Conservation (phyloP, 108 stramenopile species). For the Asterionellopsis glacialis region DNA sequence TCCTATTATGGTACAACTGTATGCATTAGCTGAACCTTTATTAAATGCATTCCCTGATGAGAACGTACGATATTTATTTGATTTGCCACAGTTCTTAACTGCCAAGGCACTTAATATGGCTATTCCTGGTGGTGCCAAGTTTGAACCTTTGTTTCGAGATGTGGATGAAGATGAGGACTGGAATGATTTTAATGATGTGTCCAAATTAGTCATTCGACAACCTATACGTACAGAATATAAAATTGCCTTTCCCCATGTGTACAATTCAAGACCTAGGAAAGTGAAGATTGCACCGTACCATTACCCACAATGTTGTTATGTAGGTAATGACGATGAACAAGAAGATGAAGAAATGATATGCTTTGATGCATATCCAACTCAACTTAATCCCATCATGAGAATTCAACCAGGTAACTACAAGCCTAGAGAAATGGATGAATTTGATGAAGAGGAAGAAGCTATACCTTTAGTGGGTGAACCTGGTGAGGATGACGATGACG, state of each 20-base stretch:
- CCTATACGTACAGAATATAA: constrained; percentile 98
- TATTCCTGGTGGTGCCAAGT: constrained; percentile 99
- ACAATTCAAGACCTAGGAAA: constrained; percentile 96
- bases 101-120: constrained; percentile 98
- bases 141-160: constrained; percentile 97
- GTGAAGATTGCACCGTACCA: constrained; percentile 88
- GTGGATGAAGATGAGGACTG: constrained; percentile 98
- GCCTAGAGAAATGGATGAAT: constrained; percentile 64
- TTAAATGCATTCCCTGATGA: constrained; percentile 85
- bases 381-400: constrained; percentile 91
- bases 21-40: constrained; percentile 91
- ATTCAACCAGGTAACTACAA: constrained; percentile 52
- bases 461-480: constrained; percentile 81
- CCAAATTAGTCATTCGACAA: constrained; percentile 96
- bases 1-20: constrained; percentile 90
- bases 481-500: constrained; percentile 19
- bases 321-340: constrained; percentile 71
- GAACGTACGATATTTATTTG: constrained; percentile 93
- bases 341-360: constrained; percentile 48
- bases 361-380: constrained; percentile 62
- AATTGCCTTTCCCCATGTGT: constrained; percentile 96
- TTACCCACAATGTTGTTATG: constrained; percentile 88
- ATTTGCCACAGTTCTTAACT: constrained; percentile 92
- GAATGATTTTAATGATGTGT: constrained; percentile 99
- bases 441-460: constrained; percentile 56